Base-by-base conservation (phyloP, 2,329 filamentous ascomycete genomes). In the Cytospora mali region DNA sequence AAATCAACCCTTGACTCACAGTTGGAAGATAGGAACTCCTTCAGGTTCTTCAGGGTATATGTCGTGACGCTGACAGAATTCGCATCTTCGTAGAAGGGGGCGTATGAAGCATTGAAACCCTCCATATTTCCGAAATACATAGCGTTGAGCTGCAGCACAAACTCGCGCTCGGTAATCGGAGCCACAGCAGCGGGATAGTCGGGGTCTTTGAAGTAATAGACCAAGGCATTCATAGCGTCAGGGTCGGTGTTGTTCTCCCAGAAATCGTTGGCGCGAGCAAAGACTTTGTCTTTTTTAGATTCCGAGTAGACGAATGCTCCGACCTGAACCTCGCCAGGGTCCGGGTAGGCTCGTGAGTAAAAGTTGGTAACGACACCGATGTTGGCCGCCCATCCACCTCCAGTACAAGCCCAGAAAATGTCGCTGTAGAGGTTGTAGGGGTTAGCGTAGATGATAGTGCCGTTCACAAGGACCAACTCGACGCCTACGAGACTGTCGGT, bases 321-420 rank as follows among this genome's bases (percentile, higher is more conserved):
- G 27, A 52, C 55, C n/a, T 63, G 51, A 2, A 48, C 61, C 9
- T 42, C 25, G 6, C 61, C 61, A 31, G 61, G 61, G 27, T 63
- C 61, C 18, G 61, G 61, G 29, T 63, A 63, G 14, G 61, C 61
- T 52, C 52, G 61, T 7, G 59, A 51, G 51, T 63, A 63, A n/a
- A 63, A 63, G 42, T 63, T 50, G 28, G 61, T 55, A 39, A 63
- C 25, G 6, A 60, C 51, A 7, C 61, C 61, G 27, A 59, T 39
- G 4, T 56, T 56, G 35, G 35, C 35, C 29, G 59, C 49, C 61
- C 61, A 63, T 18, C 61, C 61, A 31, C 35, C 61, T 14, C 61
- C 61, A n/a, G 61, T 63, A n/a, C 50, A 50, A 2, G 61, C 61
- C 61, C 61, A 63, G 33, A 63, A 63, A 27, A 63, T 39, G 29